phyloP scores from a whole-genome alignment of 805 yeast species.

The Saccharomycopsis malanga region DNA sequence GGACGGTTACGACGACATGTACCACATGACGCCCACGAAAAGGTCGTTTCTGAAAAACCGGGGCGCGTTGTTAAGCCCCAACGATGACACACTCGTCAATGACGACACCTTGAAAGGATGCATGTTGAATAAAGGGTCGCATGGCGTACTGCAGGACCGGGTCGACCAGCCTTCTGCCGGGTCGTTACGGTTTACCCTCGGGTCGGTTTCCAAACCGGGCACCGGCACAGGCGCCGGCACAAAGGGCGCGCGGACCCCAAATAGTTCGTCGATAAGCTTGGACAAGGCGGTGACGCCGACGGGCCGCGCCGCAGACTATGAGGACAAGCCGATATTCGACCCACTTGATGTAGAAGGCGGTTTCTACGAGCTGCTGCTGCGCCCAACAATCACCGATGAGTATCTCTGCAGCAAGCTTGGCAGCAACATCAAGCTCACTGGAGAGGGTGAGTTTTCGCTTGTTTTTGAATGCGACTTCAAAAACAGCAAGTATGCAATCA shows the following conservation, averaged over 20 bases:
- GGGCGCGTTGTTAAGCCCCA: not conserved
- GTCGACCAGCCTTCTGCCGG: no score
- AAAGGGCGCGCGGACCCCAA: slow-evolving; percentile 9
- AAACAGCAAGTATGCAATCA: slow-evolving; percentile 66
- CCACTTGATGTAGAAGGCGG: not conserved
- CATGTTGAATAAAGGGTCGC: no score
- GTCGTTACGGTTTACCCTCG: no score
- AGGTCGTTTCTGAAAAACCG: not conserved
- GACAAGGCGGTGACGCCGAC: slow-evolving; percentile 16
- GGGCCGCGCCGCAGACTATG: not conserved
- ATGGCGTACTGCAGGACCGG: no score
- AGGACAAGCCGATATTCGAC: not conserved
- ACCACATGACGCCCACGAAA: slow-evolving; percentile 12
- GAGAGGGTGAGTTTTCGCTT: slow-evolving; percentile 82
- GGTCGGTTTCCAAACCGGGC: not conserved
- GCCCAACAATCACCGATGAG: slow-evolving; percentile 9
- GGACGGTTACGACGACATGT: slow-evolving; percentile 13
- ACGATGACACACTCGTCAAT: not conserved
- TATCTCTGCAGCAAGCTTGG: slow-evolving; percentile 12
- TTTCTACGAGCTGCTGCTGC: not conserved
- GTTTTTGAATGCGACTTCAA: slow-evolving; percentile 79
- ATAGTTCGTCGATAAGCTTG: slow-evolving; percentile 10
- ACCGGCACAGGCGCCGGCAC: not conserved
- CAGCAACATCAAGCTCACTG: slow-evolving; percentile 50
- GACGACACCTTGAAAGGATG: not conserved